phyloP scores from a whole-genome alignment of 2,329 filamentous ascomycete genomes.

The Neonectria hederae region DNA sequence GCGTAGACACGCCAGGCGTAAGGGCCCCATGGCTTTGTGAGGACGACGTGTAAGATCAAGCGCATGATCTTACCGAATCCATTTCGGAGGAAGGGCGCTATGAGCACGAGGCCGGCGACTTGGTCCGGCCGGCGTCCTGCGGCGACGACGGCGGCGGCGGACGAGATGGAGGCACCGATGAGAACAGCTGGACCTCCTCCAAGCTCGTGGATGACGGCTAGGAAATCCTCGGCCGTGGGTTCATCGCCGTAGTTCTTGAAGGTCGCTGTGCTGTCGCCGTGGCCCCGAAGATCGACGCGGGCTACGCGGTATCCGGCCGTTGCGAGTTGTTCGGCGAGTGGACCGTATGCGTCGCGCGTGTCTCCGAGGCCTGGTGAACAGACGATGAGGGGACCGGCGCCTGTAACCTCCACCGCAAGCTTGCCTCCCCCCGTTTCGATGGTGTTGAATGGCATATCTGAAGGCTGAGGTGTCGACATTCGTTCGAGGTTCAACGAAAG shows the following conservation, averaged over 20 bases:
- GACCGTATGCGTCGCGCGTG: conserved; percentile 24
- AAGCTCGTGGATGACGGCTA: conserved; percentile 16
- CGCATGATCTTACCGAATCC: conserved; percentile 1
- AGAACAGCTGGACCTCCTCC: conserved; percentile 21
- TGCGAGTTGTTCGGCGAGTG: conserved; percentile 15
- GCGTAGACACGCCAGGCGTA: conserved; percentile 25
- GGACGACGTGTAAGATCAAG: conserved; percentile 1
- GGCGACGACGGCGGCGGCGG: conserved; percentile 4
- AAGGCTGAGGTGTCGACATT: too few species aligned
- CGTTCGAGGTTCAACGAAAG: too few species aligned
- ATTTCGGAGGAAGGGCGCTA: conserved; percentile 25
- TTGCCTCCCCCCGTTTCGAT: conserved; percentile 31
- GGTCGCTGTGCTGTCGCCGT: conserved; percentile 23
- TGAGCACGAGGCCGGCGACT: conserved; percentile 21
- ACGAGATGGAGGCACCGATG: conserved; percentile 15
- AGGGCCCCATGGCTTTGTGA: conserved; percentile 6
- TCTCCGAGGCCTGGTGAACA: conserved; percentile 31
- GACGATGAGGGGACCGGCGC: conserved; percentile 27
- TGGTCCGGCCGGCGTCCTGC: conserved; percentile 22
- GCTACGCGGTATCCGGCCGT: conserved; percentile 24
- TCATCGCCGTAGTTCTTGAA: conserved; percentile 27
- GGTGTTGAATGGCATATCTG: conserved; percentile 22
- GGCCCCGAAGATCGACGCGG: conserved; percentile 27
- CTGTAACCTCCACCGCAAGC: conserved; percentile 24
- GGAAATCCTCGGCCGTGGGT: conserved; percentile 21